A percentile compares a stretch with the other conserved stretches of the same genome.
Evolutionary conservation across 352 stramenopile species (phyloP).

Genomic region (Phytophthora sp.): DNA sequence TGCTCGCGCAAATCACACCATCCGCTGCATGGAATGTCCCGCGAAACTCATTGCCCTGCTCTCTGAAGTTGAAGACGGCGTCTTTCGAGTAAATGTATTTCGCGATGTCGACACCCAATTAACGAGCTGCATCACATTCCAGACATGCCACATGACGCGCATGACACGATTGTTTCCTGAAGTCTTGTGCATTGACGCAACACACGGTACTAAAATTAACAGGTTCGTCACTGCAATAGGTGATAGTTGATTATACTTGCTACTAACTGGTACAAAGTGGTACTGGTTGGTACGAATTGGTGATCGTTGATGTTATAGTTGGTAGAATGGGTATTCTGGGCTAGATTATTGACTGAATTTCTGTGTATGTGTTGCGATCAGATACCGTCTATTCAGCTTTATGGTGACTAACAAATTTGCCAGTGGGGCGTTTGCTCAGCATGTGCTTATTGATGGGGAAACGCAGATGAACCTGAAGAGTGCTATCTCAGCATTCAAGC

Average conservation of each 20-base stretch:
- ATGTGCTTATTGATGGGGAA: background rate
- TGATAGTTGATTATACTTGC: no score
- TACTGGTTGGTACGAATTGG: background rate
- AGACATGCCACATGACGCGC: background rate
- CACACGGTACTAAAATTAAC: no score
- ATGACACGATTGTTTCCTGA: background rate
- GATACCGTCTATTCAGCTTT: background rate
- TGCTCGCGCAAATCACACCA: background rate
- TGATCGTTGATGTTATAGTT: background rate
- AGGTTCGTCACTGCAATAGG: no score
- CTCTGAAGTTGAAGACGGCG: background rate
- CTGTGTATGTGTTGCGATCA: background rate
- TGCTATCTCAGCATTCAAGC: background rate
- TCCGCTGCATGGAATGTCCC: background rate
- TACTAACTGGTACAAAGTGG: background rate
- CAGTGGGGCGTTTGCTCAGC: background rate
- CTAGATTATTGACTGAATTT: no score
- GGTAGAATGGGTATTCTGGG: no score
- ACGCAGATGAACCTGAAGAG: background rate
- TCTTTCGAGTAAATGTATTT: background rate
- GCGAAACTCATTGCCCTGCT: background rate
- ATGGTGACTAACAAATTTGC: background rate
- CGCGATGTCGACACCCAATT: background rate
- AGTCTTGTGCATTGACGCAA: background rate
- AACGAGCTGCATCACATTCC: constrained; percentile 12